Conservation (phyloP, 1,139 yeast genomes). For the Sugiyamaella japonica region DNA sequence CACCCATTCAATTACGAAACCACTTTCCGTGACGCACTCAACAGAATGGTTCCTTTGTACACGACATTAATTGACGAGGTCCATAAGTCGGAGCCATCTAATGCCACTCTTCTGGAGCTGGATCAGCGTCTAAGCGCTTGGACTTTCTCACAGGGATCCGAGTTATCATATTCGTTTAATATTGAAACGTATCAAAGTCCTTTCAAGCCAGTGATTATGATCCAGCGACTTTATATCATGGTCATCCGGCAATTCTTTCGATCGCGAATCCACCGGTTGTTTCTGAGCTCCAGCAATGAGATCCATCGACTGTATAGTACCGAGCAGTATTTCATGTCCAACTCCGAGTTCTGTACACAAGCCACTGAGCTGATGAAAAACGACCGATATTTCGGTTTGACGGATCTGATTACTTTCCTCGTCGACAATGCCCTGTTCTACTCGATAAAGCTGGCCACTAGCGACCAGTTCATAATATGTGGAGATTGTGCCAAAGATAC, state of each 20-base stretch:
- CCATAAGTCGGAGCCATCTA: conserved; percentile 18
- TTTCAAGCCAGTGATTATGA: conserved; percentile 12
- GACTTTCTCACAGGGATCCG: conserved; percentile 17
- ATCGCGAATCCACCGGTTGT: conserved; percentile 25
- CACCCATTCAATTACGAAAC: conserved; percentile 22
- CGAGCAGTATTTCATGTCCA: conserved; percentile 25
- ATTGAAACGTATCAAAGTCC: conserved; percentile 12
- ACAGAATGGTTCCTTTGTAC: conserved; percentile 25
- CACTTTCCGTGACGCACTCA: conserved; percentile 25
- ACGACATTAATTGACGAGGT: conserved; percentile 25
- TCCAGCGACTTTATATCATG: conserved; percentile 19
- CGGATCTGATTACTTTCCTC: conserved; percentile 23
- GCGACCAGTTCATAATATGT: conserved; percentile 15
- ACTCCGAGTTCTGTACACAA: conserved; percentile 18
- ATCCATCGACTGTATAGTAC: conserved; percentile 19
- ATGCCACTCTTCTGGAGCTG: conserved; percentile 19
- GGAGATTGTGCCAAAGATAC: conserved; percentile 16
- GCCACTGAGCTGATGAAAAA: conserved; percentile 17
- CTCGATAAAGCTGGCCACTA: conserved; percentile 20
- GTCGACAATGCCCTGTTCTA: conserved; percentile 28
- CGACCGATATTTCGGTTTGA: conserved; percentile 19
- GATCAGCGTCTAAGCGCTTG: conserved; percentile 24
- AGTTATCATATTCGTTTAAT: conserved; percentile 12
- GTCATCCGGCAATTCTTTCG: conserved; percentile 24
- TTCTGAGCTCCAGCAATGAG: conserved; percentile 14